A percentile compares a stretch with the other conserved stretches of the same genome.
phyloP scores from a whole-genome alignment of 306 rosid genomes.

The Abrus precatorius region DNA sequence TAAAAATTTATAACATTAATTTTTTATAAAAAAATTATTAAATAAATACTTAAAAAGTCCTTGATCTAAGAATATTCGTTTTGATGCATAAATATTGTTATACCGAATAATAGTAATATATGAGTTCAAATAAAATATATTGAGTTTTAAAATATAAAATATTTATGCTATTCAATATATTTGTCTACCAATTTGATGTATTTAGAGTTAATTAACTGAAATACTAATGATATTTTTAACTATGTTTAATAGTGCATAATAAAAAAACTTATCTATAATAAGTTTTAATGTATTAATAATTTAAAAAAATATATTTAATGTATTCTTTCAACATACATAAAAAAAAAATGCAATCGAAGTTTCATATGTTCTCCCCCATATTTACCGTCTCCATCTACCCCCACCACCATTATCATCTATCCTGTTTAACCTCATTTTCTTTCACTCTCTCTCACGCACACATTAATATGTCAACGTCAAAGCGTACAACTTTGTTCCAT shows the following conservation, averaged over 20 bases:
- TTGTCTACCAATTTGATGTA: background rate
- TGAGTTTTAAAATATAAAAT: background rate
- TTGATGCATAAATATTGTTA: too few species aligned
- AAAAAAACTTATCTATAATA: too few species aligned
- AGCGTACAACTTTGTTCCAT: conserved; percentile 61
- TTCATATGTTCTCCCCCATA: background rate
- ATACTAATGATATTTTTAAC: background rate
- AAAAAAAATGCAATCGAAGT: background rate
- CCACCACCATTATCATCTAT: background rate
- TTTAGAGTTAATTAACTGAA: background rate
- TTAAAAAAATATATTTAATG: too few species aligned
- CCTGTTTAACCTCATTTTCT: background rate
- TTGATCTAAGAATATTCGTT: too few species aligned
- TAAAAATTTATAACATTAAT: too few species aligned
- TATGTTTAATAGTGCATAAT: too few species aligned
- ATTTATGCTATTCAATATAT: too few species aligned
- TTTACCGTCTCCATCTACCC: background rate
- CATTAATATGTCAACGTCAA: conserved; percentile 64
- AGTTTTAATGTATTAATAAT: too few species aligned
- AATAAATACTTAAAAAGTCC: too few species aligned
- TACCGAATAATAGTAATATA: background rate
- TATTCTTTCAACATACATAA: too few species aligned
- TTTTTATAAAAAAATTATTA: too few species aligned
- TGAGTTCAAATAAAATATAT: background rate
- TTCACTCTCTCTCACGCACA: conserved; percentile 34